These are phyloP conservation scores for Adansonia rubrostipa DNA, from an alignment of 441 rosid species.

Conservation along the genomic window DNA sequence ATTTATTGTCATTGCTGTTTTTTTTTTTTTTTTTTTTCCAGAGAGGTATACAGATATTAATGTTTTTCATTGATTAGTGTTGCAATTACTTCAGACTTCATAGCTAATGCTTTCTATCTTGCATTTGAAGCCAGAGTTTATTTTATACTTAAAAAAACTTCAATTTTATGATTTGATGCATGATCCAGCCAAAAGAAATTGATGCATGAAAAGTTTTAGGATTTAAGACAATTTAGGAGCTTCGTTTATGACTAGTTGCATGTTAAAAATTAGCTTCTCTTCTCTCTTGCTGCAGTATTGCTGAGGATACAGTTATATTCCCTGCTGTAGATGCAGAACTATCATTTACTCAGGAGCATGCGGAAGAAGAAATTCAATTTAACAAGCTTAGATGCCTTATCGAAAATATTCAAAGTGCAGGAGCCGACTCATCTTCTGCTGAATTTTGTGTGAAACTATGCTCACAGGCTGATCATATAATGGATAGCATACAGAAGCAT, in stretches of 20 bases:
- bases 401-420: conserved; percentile 60
- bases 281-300: conserved; percentile 55
- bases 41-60: background rate
- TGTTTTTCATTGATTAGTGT: background rate
- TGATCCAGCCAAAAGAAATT: background rate
- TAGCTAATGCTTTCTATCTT: conserved; percentile 7
- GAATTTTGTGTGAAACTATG: conserved; percentile 63
- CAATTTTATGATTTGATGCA: background rate
- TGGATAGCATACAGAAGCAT: conserved; percentile 69
- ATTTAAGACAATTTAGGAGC: background rate
- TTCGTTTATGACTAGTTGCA: conserved; percentile 21
- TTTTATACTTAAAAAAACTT: background rate
- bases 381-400: conserved; percentile 63
- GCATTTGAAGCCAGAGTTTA: conserved; percentile 7
- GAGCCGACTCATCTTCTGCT: conserved; percentile 56
- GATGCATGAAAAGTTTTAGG: background rate
- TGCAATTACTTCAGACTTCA: background rate
- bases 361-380: conserved; percentile 68
- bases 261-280: conserved; percentile 27
- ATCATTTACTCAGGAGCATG: conserved; percentile 73
- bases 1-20: background rate
- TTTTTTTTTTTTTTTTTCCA: background rate
- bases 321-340: conserved; percentile 79
- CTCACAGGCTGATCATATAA: conserved; percentile 68
- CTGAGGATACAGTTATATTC: conserved; percentile 80